These are phyloP conservation scores for Guyanaporus albipodus DNA, from an alignment of 768 basidiomycete genomes.

Conservation along the genomic window DNA sequence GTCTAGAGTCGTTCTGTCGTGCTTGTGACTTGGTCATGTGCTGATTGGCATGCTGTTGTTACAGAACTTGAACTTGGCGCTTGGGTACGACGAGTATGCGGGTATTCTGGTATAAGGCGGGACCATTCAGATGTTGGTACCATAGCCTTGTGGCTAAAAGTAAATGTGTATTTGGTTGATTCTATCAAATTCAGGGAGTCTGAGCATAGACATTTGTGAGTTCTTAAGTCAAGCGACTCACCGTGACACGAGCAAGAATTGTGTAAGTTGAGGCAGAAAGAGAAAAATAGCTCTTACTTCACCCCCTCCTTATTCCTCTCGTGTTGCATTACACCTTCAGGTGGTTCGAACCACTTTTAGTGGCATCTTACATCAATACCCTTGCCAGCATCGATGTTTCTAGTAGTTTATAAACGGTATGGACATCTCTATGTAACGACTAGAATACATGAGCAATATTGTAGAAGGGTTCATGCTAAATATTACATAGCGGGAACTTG, in stretches of 20 bases:
- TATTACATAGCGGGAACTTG: constrained; percentile 1
- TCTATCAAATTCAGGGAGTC: no score
- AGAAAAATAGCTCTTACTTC: no score
- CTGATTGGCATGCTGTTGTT: background rate
- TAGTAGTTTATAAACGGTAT: background rate
- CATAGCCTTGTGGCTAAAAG: background rate
- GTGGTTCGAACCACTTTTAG: no score
- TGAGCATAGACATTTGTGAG: no score
- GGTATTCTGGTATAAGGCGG: constrained; percentile 54
- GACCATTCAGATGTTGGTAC: constrained; percentile 1
- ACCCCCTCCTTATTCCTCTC: no score
- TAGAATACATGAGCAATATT: constrained; percentile 2
- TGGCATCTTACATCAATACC: no score
- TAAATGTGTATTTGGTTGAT: background rate
- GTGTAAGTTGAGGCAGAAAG: background rate
- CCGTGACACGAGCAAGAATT: constrained; percentile 13
- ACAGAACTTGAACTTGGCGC: constrained; percentile 85
- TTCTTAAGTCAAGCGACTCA: no score
- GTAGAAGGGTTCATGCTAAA: background rate
- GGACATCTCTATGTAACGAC: no score
- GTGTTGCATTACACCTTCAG: no score
- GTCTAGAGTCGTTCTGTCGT: no score
- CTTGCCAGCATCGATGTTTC: no score
- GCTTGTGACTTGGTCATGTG: no score
- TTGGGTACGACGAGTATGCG: constrained; percentile 81